A percentile compares a stretch with the other conserved stretches of the same genome.
Evolutionary conservation across 495 filamentous ascomycete genomes (phyloP).

Genomic region (Aspergillus nidulans): DNA sequence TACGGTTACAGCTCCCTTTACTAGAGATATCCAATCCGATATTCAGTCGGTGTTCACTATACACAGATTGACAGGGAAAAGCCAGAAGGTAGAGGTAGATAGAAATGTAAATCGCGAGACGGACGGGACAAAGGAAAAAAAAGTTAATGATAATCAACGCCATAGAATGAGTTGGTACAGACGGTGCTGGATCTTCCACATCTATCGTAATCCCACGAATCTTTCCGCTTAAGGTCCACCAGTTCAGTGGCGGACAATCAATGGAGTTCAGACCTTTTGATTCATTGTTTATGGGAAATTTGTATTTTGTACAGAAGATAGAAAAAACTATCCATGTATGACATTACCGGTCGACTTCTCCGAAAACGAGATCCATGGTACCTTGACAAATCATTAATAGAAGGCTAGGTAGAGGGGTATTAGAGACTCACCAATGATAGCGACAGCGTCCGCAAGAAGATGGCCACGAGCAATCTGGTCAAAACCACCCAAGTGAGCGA

Average conservation of each 20-base stretch:
- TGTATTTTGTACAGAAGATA: conserved; percentile 11
- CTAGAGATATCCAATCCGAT: conserved; percentile 2
- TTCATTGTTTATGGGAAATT: conserved; percentile 11
- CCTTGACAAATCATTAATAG: conserved; percentile 24
- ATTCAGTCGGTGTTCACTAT: conserved; percentile 24
- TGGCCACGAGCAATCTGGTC: conserved; percentile 90
- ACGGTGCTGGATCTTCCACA: not conserved
- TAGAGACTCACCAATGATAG: conserved; percentile 68
- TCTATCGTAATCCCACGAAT: conserved; percentile 6
- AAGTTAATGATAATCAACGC: conserved; percentile 16
- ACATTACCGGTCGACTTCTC: conserved; percentile 63
- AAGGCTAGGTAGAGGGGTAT: not conserved
- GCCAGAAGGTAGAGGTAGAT: conserved; percentile 9
- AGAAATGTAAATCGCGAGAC: not conserved
- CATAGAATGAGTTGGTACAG: conserved; percentile 22
- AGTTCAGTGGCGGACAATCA: not conserved
- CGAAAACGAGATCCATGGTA: conserved; percentile 85
- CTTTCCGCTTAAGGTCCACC: not conserved
- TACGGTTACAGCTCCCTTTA: not conserved
- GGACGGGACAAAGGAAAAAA: conserved; percentile 5
- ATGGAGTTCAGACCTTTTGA: conserved; percentile 2
- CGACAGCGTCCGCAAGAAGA: conserved; percentile 92
- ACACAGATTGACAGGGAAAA: conserved; percentile 18
- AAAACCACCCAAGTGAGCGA: conserved; percentile 91
- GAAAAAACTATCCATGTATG: conserved; percentile 4